Percentiles rank a stretch among this genome's conserved stretches.
phyloP scores from a whole-genome alignment of 2,329 filamentous ascomycete genomes.

The Ascochyta fabae region DNA sequence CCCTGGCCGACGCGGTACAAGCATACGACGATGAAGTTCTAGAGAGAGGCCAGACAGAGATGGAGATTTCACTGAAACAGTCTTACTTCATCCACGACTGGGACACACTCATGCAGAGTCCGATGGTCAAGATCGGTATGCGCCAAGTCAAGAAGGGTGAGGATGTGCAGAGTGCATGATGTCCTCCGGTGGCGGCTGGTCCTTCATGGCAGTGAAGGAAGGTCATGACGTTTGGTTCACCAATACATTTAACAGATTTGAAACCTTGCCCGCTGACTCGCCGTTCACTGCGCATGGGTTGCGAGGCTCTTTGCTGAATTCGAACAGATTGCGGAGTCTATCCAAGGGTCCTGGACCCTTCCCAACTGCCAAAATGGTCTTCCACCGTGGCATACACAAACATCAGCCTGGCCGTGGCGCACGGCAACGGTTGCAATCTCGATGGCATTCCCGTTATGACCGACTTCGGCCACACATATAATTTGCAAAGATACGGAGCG shows the following conservation, averaged over 20 bases:
- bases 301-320: neutral
- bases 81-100: conserved; percentile 56
- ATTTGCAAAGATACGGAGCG: conserved; percentile 1
- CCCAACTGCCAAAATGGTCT: neutral
- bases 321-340: neutral
- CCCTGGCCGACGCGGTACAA: conserved; percentile 26
- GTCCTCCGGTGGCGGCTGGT: neutral
- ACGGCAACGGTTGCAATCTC: conserved; percentile 15
- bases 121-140: conserved; percentile 36
- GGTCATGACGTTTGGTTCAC: neutral
- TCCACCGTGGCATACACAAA: conserved; percentile 5
- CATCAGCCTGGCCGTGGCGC: neutral
- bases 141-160: conserved; percentile 19
- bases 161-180: conserved; percentile 6
- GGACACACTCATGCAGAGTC: conserved; percentile 36
- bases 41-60: conserved; percentile 53
- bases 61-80: conserved; percentile 53
- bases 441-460: conserved; percentile 14
- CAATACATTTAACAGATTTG: conserved; percentile 1
- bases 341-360: neutral
- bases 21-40: conserved; percentile 48
- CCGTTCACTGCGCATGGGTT: neutral
- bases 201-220: neutral
- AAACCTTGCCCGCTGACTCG: neutral
- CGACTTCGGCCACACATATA: conserved; percentile 3